Evolutionary conservation across 371 early-diverging fungal species (phyloP), one percentile per base, ranked within the genome.

Genomic region (Coemansia sp.): DNA sequence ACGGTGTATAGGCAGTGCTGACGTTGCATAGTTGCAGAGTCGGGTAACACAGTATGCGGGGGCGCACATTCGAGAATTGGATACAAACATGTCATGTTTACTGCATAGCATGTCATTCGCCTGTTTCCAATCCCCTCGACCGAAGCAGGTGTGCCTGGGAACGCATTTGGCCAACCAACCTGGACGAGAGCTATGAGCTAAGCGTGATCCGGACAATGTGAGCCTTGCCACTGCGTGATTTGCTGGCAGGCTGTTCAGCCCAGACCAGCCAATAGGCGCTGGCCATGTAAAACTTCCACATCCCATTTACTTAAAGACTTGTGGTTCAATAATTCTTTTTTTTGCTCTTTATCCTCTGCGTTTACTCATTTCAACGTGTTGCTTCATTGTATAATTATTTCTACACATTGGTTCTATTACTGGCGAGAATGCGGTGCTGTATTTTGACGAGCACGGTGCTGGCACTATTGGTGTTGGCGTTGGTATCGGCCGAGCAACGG

Each of bases 371-470:
- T 13, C 48, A 12, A 21, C 12, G 5, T 12, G 13, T 9, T 15
- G 41, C 15, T 41, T 15, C 11, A 11, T 41, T 41, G 17, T 39
- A 36, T 39, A 13, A 19, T 19, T 17, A 57, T 26, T 4, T 29
- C 17, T 51, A 2, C 51, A 3, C 41, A 28, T 32, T 19, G 23
- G 23, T 21, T 39, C 46, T 40, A 28, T 41, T 29, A 26, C 32
- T 4, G 3, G 21, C 15, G 5, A 52, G 23, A 61, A 75, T 75
- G 75, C 72, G 66, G 46, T 70, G 61, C 29, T 32, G 48, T 29
- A 41, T 75, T 26, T 58, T 75, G 17, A 55, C 75, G n/a, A 64
- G 64, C 53, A 67, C 75, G 1, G 48, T 66, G 39, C 51, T 75
- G 41, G 61, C 69, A 11, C 26, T 75, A 24, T 60, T 75, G 44